Evolutionary conservation across 495 filamentous ascomycete species (phyloP), one percentile per base, ranked within the genome.

Genomic region (Ramalina intermedia): DNA sequence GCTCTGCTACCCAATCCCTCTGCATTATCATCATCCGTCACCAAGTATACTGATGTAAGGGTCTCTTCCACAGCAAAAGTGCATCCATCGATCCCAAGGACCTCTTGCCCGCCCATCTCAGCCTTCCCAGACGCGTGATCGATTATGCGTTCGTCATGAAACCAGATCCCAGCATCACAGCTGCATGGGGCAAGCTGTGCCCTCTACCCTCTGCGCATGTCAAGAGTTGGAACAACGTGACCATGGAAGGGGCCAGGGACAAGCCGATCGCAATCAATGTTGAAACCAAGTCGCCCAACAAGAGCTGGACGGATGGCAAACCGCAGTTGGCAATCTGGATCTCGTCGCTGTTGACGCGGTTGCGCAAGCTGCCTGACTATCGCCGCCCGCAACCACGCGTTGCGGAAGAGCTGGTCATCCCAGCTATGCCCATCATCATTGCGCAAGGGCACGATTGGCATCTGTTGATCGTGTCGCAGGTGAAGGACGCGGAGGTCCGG

Each of bases 401-500:
- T 8, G 3, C 26, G 26, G 47, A 33, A n/a, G 16, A 29, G n/a
- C 53, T 43, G 55, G 45, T 18, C 40, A 42, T 42, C 23, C 40
- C 55, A 4, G 52, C 53, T 7, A 33, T 58, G 12, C 55, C 55
- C 43, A 41, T 58, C 20, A 49, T 55, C 18, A 55, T 55, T 49
- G 53, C 46, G 13, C 53, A 58, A 41, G 55, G 55, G n/a, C 53
- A 58, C 36, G 49, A 58, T 37, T 58, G 53, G 55, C 55, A 55
- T 47, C 41, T 58, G 21, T 23, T 58, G n/a, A 48, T 55, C 29
- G 43, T 55, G 13, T 26, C 29, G 43, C 43, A 36, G 17, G 18
- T 23, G 13, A 17, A 17, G n/a, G 49, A 49, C 3, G 52, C 24
- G 20, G 46, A 52, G 45, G 55, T 29, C 43, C n/a, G 48, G 23